Base-by-base conservation (phyloP, 148 eudicot genomes). In the Talinum fruticosum region DNA sequence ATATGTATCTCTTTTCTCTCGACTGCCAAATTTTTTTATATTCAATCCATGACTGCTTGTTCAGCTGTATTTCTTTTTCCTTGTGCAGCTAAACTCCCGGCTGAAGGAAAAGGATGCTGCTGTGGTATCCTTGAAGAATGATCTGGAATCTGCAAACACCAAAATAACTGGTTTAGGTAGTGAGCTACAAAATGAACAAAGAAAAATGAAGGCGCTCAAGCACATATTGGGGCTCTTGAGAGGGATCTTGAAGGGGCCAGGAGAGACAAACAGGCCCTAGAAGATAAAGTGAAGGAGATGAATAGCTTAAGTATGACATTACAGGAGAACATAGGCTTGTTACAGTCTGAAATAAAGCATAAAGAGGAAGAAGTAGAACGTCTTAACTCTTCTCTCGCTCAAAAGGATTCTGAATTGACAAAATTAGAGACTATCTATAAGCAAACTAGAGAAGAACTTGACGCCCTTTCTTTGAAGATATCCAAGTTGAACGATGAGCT, bases 211-310 rank as follows among this genome's bases (percentile, higher is more conserved):
- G 89, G 83, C 65, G 87, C 91, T 21, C 80, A 74, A 74, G 23
- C 70, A 29, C 83, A 85, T 79, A 82, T 90, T 33, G 85, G 74
- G 74, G 76, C 79, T 81, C 93, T 95, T 53, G 79, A 76, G 69
- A 75, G 29, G 30, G 72, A 84, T 77, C 86, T 93, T 61, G 49
- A 65, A 8, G 70, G 79, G 84, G 84, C 93, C 45, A 78, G 26
- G 62, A 79, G 86, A 81, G 85, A 85, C 54, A 90, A 90, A 70
- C 57, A 49, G 75, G 81, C 82, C 75, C 83, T 95, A 13, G 90
- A 90, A 83, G 89, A 81, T 76, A 80, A 79, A 76, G 78, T 95
- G 78, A 86, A 88, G 70, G 91, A 91, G 87, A 92, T 91, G 87
- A 78, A 88, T 71, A 78, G 82, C 64, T 76, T 82, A 18, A 75